Evolutionary conservation across 257 asterid genomes (phyloP), one percentile per base, ranked within the genome.

Genomic region (Scutellaria barbata): DNA sequence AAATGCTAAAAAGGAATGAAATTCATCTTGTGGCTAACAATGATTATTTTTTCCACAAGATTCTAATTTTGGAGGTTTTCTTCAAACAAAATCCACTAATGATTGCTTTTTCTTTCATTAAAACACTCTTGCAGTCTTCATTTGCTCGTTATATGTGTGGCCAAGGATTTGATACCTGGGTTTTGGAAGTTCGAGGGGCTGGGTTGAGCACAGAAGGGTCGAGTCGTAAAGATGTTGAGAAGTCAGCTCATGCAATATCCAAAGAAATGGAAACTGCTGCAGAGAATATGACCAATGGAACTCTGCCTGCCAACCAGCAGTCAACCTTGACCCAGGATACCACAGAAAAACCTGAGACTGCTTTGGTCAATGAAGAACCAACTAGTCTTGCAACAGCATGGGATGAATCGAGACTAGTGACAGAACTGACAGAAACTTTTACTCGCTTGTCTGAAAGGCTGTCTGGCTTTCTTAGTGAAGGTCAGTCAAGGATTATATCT

Each of bases 81-180:
- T 30, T 5, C 3, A 30, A 30, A 30, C 35, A 30, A 0, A 30
- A 30, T 5, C 35, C 35, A 30, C 35, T 84, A 68, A 47, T 71
- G 58, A 48, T 33, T 40, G 46, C 33, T 8, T 71, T 50, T 79
- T 45, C 55, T 79, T 69, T 43, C 61, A 12, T 57, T 67, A 62
- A 54, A 76, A 46, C 78, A 46, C 78, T 42, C 63, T 68, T 85
- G 86, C 89, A 92, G 98, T 88, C 90, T 72, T 95, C 99, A 69
- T 95, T 95, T 77, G 98, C 99, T 74, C 99, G 98, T 66, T 83
- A 84, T 77, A 95, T 95, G 98, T 89, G 96, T 79, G 96, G 85
- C 79, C 95, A 92, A 83, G 99, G 99, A 83, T 95, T 89, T 86
- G 99, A 95, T 76, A 95, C 99, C 42, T 95, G 98, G 99, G 80